Evolutionary conservation across 1,139 yeast species (phyloP).

Genomic region (Diutina sp.): DNA sequence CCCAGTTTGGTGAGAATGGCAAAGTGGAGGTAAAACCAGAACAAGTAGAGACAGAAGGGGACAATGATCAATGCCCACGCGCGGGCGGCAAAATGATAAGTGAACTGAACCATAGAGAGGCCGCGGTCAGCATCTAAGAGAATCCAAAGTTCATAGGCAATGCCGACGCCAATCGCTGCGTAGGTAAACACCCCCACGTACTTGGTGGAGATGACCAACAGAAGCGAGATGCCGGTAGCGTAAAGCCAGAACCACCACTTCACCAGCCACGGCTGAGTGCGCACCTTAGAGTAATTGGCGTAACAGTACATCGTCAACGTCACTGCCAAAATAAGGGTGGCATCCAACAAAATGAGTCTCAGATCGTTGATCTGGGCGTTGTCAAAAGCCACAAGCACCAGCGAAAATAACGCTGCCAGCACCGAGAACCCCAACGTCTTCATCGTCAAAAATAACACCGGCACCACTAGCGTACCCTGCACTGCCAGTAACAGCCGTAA

Average conservation of each 20-base stretch:
- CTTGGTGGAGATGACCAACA: slow-evolving; percentile 87
- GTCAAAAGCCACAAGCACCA: slow-evolving; percentile 70
- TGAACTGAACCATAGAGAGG: slow-evolving; percentile 41
- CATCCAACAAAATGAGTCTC: slow-evolving; percentile 80
- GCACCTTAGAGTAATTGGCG: slow-evolving; percentile 64
- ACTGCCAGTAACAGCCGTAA: slow-evolving; percentile 74
- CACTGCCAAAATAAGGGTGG: slow-evolving; percentile 72
- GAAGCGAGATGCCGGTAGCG: slow-evolving; percentile 71
- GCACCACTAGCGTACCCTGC: slow-evolving; percentile 73
- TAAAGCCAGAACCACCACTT: slow-evolving; percentile 86
- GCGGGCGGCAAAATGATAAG: slow-evolving; percentile 69
- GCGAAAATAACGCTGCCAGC: slow-evolving; percentile 67
- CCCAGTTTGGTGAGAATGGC: slow-evolving; percentile 73
- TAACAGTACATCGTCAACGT: slow-evolving; percentile 71
- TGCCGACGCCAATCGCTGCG: slow-evolving; percentile 78
- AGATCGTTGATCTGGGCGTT: slow-evolving; percentile 91
- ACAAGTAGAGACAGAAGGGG: slow-evolving; percentile 74
- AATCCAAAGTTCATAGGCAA: slow-evolving; percentile 75
- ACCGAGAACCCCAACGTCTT: slow-evolving; percentile 74
- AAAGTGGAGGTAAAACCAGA: slow-evolving; percentile 93
- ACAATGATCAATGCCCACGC: slow-evolving; percentile 58
- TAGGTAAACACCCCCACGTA: slow-evolving; percentile 93
- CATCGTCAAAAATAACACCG: slow-evolving; percentile 70
- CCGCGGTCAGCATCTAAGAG: slow-evolving; percentile 66
- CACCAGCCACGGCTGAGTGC: slow-evolving; percentile 49